These are phyloP conservation scores for Chaetomiaceae sp. DNA, from an alignment of 2,329 filamentous ascomycete genomes.

Conservation along the genomic window DNA sequence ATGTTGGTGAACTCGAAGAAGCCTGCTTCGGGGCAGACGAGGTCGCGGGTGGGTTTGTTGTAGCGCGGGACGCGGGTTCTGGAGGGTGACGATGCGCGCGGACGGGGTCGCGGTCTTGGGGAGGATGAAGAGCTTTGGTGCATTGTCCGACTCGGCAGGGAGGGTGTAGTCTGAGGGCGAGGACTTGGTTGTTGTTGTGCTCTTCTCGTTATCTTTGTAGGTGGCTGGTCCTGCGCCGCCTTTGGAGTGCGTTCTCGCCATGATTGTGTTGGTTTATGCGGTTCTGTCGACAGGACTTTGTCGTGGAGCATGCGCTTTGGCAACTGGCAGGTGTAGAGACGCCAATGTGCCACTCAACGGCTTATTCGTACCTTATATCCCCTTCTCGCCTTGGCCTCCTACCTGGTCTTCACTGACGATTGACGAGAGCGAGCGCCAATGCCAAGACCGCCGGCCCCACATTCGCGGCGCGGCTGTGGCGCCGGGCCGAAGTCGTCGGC, in stretches of 20 bases:
- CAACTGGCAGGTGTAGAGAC: too few relatives aligned
- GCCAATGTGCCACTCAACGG: too few relatives aligned
- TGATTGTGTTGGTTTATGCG: too few relatives aligned
- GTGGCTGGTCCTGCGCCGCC: slow-evolving; percentile 24
- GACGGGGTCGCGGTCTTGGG: slow-evolving; percentile 49
- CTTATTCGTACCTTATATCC: too few relatives aligned
- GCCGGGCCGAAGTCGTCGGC: too few relatives aligned
- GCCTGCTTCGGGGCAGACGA: slow-evolving; percentile 57
- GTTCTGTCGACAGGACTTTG: too few relatives aligned
- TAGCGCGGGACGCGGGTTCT: slow-evolving; percentile 58
- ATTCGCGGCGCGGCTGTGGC: too few relatives aligned
- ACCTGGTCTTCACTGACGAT: too few relatives aligned
- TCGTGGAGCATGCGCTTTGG: too few relatives aligned
- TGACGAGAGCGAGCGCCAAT: too few relatives aligned
- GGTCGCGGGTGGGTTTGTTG: slow-evolving; percentile 52
- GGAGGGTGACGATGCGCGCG: slow-evolving; percentile 56
- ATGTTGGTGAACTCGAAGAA: slow-evolving; percentile 63
- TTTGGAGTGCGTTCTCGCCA: slow-evolving; percentile 49
- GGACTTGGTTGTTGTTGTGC: slow-evolving; percentile 27
- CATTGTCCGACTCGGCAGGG: slow-evolving; percentile 37
- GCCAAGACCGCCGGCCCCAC: too few relatives aligned
- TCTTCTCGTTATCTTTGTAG: slow-evolving; percentile 30
- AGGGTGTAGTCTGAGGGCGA: slow-evolving; percentile 41
- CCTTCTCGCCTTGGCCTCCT: too few relatives aligned
- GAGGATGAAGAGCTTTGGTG: slow-evolving; percentile 57